phyloP scores from a whole-genome alignment of 768 basidiomycete species.

The Pisolithus orientalis region DNA sequence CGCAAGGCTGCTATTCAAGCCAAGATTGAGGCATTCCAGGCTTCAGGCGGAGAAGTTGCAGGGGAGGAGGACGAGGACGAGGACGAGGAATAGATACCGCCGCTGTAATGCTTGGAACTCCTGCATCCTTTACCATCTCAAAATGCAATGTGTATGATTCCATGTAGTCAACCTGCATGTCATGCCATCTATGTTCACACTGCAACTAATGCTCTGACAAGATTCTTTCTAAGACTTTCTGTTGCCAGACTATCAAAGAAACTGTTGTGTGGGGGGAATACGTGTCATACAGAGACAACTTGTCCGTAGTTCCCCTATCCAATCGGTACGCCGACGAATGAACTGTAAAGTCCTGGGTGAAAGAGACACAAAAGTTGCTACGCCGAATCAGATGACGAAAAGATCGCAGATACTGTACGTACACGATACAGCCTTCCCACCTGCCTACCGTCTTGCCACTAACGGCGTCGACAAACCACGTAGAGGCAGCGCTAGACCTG shows the following conservation, averaged over 20 bases:
- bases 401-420: slow-evolving; percentile 25
- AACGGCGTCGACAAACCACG: slow-evolving; percentile 75
- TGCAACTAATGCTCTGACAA: slow-evolving; percentile 17
- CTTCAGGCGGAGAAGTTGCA: slow-evolving; percentile 39
- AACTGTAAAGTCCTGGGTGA: slow-evolving; percentile 43
- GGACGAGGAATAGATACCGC: slow-evolving; percentile 49
- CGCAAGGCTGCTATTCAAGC: slow-evolving; percentile 74
- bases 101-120: not conserved
- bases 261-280: slow-evolving; percentile 27
- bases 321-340: slow-evolving; percentile 55
- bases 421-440: slow-evolving; percentile 79
- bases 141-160: slow-evolving; percentile 13
- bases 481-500: slow-evolving; percentile 33
- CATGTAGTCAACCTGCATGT: not conserved
- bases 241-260: slow-evolving; percentile 52
- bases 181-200: slow-evolving; percentile 9
- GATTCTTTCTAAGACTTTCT: slow-evolving; percentile 39
- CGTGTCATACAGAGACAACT: slow-evolving; percentile 38
- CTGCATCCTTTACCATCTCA: slow-evolving; percentile 3
- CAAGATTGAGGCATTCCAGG: slow-evolving; percentile 90
- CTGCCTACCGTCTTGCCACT: slow-evolving; percentile 59
- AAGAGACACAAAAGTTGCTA: slow-evolving; percentile 62
- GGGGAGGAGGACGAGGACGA: slow-evolving; percentile 45
- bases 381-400: not conserved
- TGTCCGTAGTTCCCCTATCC: slow-evolving; percentile 34